These are phyloP conservation scores for Hanseniaspora guilliermondii DNA, from an alignment of 805 yeast genomes.

Conservation along the genomic window DNA sequence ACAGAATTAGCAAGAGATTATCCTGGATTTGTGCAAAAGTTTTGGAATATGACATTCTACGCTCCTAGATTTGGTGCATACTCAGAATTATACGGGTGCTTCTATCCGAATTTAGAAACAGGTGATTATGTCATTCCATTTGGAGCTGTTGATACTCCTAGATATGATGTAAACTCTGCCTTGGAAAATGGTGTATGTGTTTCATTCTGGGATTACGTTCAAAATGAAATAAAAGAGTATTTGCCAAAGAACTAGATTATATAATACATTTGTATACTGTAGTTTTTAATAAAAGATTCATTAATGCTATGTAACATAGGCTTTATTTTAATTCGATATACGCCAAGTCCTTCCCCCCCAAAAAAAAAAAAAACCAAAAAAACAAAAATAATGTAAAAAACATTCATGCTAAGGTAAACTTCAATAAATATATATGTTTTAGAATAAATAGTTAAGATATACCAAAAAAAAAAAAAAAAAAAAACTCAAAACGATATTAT, in stretches of 20 bases:
- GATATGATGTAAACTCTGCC: constrained; percentile 22
- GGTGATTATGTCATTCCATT: constrained; percentile 31
- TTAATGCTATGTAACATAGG: background rate
- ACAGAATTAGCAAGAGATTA: constrained; percentile 26
- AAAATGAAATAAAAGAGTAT: constrained; percentile 16
- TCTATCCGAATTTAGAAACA: constrained; percentile 26
- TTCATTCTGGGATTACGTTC: constrained; percentile 23
- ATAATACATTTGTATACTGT: background rate
- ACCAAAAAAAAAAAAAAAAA: background rate
- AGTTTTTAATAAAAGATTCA: background rate
- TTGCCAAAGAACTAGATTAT: background rate
- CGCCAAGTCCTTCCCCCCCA: no score
- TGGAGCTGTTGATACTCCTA: constrained; percentile 25
- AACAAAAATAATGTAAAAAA: no score
- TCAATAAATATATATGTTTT: no score
- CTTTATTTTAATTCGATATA: no score
- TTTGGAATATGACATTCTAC: constrained; percentile 16
- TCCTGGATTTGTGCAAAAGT: constrained; percentile 13
- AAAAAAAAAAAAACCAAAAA: no score
- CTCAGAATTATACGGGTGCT: constrained; percentile 30
- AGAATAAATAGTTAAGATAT: no score
- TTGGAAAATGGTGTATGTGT: constrained; percentile 22
- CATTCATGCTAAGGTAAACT: no score
- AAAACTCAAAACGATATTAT: background rate
- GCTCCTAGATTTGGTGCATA: constrained; percentile 29